Evolutionary conservation across 352 stramenopile species (phyloP).

Genomic region (Phytophthora idaei): DNA sequence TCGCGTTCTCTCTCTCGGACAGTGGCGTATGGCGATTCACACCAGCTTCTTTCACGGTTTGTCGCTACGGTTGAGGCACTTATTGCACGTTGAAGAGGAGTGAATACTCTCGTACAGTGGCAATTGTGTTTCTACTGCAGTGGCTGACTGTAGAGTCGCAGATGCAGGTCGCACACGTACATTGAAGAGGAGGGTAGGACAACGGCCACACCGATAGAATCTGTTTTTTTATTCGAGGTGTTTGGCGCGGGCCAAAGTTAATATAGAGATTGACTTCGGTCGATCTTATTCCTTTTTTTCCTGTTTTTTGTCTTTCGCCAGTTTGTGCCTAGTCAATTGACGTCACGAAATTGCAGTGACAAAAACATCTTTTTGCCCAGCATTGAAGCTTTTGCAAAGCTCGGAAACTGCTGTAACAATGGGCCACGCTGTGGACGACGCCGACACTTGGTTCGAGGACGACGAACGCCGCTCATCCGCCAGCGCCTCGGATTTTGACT

Average conservation of each 20-base stretch:
- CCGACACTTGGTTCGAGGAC: slow-evolving; percentile 34
- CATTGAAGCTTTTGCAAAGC: slow-evolving; percentile 13
- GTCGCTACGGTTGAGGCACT: neutral
- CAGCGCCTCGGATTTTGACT: slow-evolving; percentile 30
- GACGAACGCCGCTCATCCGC: slow-evolving; percentile 28
- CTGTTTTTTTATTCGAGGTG: slow-evolving; percentile 12
- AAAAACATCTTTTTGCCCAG: neutral
- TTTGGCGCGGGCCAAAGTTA: slow-evolving; percentile 19
- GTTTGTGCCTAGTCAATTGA: slow-evolving; percentile 16
- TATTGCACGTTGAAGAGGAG: slow-evolving; percentile 41
- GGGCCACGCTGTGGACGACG: slow-evolving; percentile 26
- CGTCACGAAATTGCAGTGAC: slow-evolving; percentile 3
- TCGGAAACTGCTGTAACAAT: slow-evolving; percentile 5
- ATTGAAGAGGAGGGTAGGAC: slow-evolving; percentile 40
- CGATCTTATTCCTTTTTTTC: slow-evolving; percentile 20
- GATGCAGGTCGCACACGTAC: slow-evolving; percentile 6
- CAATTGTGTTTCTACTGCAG: slow-evolving; percentile 1
- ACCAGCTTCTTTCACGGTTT: neutral
- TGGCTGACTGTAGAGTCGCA: slow-evolving; percentile 4
- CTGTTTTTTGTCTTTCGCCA: slow-evolving; percentile 10
- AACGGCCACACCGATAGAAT: slow-evolving; percentile 1
- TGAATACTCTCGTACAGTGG: slow-evolving; percentile 37
- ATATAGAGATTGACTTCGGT: slow-evolving; percentile 26
- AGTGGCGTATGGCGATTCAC: slow-evolving; percentile 11
- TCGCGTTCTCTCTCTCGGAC: slow-evolving; percentile 25